A percentile compares a stretch with the other conserved stretches of the same genome.
phyloP scores from a whole-genome alignment of 768 basidiomycete genomes.

The Tricholomella constricta region DNA sequence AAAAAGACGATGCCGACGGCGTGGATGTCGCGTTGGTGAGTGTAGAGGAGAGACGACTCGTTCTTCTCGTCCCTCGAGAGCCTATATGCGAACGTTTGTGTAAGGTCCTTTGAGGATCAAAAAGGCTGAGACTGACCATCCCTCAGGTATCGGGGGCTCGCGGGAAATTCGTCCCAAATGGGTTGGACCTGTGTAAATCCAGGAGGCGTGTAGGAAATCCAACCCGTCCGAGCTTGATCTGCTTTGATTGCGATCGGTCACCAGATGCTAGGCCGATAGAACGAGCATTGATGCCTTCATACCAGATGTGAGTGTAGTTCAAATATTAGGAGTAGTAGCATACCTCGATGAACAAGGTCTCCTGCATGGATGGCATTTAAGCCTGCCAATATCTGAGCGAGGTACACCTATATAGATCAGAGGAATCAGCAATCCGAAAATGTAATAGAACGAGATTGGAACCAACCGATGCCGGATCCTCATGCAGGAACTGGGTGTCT shows the following conservation, averaged over 20 bases:
- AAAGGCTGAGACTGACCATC: conserved; percentile 28
- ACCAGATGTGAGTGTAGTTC: not conserved
- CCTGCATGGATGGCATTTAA: conserved; percentile 66
- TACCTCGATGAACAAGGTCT: conserved; percentile 73
- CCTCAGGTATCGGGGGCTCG: conserved; percentile 50
- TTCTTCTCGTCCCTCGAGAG: conserved; percentile 77
- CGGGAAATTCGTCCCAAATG: conserved; percentile 52
- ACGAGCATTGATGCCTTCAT: conserved; percentile 55
- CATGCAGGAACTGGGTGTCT: conserved; percentile 72
- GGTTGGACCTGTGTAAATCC: conserved; percentile 85
- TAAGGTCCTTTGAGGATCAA: not conserved
- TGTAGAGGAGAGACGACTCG: conserved; percentile 73
- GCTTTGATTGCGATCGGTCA: conserved; percentile 56
- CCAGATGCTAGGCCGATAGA: conserved; percentile 62
- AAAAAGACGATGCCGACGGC: conserved; percentile 75
- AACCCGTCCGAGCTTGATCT: conserved; percentile 74
- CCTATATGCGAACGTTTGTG: conserved; percentile 39
- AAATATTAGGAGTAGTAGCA: not conserved
- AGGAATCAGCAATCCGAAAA: not conserved
- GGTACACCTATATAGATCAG: conserved; percentile 57
- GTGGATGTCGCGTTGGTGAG: conserved; percentile 80
- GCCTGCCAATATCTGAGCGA: conserved; percentile 70
- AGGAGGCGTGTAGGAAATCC: conserved; percentile 71
- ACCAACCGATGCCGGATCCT: conserved; percentile 68
- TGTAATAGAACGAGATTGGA: not conserved